Evolutionary conservation across 441 rosid genomes (phyloP).

Genomic region (Populus hybrid): DNA sequence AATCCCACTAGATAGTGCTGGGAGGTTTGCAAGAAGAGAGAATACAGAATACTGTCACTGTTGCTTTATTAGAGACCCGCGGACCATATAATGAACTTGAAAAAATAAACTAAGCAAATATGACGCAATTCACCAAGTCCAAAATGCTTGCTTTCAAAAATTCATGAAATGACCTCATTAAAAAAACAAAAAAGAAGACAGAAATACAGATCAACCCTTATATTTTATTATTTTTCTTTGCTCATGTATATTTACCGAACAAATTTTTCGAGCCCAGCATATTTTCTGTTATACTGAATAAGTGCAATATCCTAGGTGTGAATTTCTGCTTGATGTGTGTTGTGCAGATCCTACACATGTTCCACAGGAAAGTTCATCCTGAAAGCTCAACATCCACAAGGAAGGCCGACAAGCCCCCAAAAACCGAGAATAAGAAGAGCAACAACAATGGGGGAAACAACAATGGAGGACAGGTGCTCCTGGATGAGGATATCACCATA

Average conservation of each 20-base stretch:
- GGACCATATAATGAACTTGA: background rate
- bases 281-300: background rate
- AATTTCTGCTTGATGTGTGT: constrained; percentile 9
- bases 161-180: background rate
- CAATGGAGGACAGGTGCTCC: constrained; percentile 31
- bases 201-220: background rate
- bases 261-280: background rate
- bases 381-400: constrained; percentile 47
- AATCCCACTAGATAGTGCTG: background rate
- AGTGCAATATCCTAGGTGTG: background rate
- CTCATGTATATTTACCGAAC: background rate
- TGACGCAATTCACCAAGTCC: background rate
- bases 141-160: background rate
- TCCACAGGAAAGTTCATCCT: constrained; percentile 83
- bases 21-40: background rate
- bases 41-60: background rate
- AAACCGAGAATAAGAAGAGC: constrained; percentile 38
- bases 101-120: background rate
- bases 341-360: constrained; percentile 65
- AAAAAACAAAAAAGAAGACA: constrained; percentile 4
- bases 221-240: background rate
- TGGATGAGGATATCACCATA: constrained; percentile 36
- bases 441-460: constrained; percentile 27
- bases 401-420: constrained; percentile 38
- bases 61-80: background rate